Base-by-base conservation (phyloP, 192 early-diverging fungal genomes). In the Pilaira anomala region DNA sequence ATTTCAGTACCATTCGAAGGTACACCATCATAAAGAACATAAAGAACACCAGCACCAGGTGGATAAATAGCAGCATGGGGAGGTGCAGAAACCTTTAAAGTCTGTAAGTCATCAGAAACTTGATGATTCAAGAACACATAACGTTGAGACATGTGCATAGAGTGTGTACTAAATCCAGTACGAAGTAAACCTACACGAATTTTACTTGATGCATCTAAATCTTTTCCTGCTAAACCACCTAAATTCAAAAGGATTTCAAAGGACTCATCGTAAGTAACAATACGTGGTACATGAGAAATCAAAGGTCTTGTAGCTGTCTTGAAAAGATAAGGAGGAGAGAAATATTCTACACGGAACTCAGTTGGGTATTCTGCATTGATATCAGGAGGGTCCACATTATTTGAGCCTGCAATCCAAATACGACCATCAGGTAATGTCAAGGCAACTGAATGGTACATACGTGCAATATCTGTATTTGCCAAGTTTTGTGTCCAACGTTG, bases 361-460 rank as follows among this genome's bases (percentile, higher is more conserved):
- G 81, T 83, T 2, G 81, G 81, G 50, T 67, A 79, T 2, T 68
- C 59, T 18, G 74, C 72, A 48, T 54, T 66, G 19, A 42, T 21
- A 60, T 58, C 70, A 36, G 63, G 48, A 6, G 71, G 66, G n/a
- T 68, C 71, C 56, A 83, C 81, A 44, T 80, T 79, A 49, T 81
- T 82, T 16, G 83, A 85, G 12, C 84, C 86, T 4, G 81, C 75
- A 28, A 86, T 78, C 66, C 80, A 73, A 39, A 88, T 76, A 16
- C 78, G 68, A 16, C 83, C 85, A 56, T 85, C 84, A 7, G 78
- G 78, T 28, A 85, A 45, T 13, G 65, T 66, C 1, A 73, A 61
- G 4, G 78, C 78, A n/a, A 78, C 76, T 2, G 83, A 85, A 62
- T 88, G 86, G 62, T 88, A 88, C 76, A 88, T 77, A 19, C 86